Conservation (phyloP, 2,329 filamentous ascomycete species). For the Periconia macrospinosa region DNA sequence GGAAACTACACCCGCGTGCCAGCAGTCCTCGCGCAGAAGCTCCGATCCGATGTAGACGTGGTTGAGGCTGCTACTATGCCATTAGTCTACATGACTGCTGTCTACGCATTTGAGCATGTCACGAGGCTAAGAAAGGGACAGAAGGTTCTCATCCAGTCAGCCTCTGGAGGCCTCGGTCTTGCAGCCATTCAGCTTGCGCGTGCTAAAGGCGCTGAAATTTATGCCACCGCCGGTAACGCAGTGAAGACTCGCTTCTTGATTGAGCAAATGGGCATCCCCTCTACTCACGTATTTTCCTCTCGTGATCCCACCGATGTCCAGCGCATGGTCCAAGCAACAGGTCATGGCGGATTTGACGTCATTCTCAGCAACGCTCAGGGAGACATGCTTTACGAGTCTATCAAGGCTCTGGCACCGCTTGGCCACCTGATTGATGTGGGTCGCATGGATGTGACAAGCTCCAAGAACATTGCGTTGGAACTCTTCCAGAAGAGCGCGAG, state of each 20-base stretch:
- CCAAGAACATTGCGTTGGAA: conserved; percentile 13
- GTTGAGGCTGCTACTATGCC: conserved; percentile 24
- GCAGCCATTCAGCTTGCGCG: conserved; percentile 22
- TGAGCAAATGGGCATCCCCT: conserved; percentile 16
- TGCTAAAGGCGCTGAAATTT: conserved; percentile 24
- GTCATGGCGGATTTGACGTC: conserved; percentile 31
- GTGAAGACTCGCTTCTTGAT: conserved; percentile 19
- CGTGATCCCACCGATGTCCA: conserved; percentile 10
- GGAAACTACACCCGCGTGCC: conserved; percentile 14
- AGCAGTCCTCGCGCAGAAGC: conserved; percentile 3
- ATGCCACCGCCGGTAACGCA: conserved; percentile 18
- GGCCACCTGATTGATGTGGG: conserved; percentile 40
- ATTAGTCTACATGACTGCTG: conserved; percentile 20
- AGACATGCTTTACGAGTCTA: conserved; percentile 17
- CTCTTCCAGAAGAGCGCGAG: conserved; percentile 19
- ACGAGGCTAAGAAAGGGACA: conserved; percentile 14
- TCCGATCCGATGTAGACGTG: conserved; percentile 10
- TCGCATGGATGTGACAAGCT: conserved; percentile 15
- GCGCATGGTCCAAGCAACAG: conserved; percentile 11
- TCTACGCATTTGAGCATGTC: conserved; percentile 22
- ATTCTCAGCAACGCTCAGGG: conserved; percentile 26
- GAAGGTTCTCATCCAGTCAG: conserved; percentile 18
- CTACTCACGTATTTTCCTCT: conserved; percentile 32
- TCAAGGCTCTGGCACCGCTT: conserved; percentile 21
- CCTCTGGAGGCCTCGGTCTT: conserved; percentile 19